A percentile compares a stretch with the other conserved stretches of the same genome.
Conservation (phyloP, 164 flowering plant species). For the Vitis labrusca region DNA sequence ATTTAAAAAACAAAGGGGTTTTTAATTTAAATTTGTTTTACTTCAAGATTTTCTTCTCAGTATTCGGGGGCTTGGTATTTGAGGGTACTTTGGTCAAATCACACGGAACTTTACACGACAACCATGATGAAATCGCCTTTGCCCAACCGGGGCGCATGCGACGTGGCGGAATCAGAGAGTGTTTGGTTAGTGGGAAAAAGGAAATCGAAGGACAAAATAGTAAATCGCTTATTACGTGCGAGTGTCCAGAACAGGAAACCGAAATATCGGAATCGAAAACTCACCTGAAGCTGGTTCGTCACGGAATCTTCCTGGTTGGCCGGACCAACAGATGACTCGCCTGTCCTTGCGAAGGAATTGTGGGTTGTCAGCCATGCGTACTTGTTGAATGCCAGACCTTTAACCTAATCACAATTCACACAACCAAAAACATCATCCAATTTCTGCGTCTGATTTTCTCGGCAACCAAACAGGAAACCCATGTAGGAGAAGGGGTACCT, state of each 20-base stretch:
- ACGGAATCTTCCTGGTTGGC: constrained; percentile 67
- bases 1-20: too few species aligned
- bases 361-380: constrained; percentile 77
- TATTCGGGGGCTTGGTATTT: too few species aligned
- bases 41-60: too few species aligned
- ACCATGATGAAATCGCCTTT: too few species aligned
- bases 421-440: not conserved
- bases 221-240: not conserved
- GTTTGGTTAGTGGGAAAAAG: too few species aligned
- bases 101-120: too few species aligned
- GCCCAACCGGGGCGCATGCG: too few species aligned
- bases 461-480: not conserved
- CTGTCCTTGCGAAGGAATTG: constrained; percentile 45
- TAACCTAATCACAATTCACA: constrained; percentile 36
- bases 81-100: too few species aligned
- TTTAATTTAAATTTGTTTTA: too few species aligned
- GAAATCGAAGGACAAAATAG: not conserved
- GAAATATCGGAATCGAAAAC: not conserved
- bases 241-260: not conserved
- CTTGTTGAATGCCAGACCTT: constrained; percentile 50
- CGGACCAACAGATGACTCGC: constrained; percentile 22
- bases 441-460: too few species aligned
- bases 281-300: constrained; percentile 55
- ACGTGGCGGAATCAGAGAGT: too few species aligned
- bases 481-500: constrained; percentile 14